A percentile compares a stretch with the other conserved stretches of the same genome.
Evolutionary conservation across 2,329 filamentous ascomycete species (phyloP).

Genomic region (Claviceps capensis): DNA sequence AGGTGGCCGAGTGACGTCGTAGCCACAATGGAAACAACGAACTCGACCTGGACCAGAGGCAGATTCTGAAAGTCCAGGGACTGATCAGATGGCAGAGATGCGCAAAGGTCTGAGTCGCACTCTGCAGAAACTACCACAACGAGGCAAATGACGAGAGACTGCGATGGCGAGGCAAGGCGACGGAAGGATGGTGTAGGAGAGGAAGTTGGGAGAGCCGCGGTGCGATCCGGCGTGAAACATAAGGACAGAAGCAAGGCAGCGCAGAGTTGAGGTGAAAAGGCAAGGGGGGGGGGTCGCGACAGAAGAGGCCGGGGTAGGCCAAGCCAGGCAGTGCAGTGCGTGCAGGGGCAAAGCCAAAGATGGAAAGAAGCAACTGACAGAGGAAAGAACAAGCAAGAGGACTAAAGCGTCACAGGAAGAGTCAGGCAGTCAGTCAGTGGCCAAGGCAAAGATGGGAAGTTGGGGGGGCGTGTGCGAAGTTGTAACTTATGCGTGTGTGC

Average conservation of each 20-base stretch:
- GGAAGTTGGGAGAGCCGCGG: slow-evolving; percentile 7
- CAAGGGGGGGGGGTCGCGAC: neutral
- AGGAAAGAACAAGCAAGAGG: slow-evolving; percentile 9
- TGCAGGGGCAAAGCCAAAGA: slow-evolving; percentile 3
- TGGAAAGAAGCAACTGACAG: slow-evolving; percentile 11
- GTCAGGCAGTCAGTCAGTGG: neutral
- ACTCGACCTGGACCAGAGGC: neutral
- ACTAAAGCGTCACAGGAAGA: slow-evolving; percentile 3
- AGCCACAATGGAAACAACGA: neutral
- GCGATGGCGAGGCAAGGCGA: neutral
- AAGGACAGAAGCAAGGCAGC: slow-evolving; percentile 4
- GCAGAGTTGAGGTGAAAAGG: neutral
- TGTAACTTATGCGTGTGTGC: neutral
- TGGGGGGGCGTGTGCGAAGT: neutral
- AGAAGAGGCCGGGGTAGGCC: neutral
- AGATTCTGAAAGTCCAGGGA: neutral
- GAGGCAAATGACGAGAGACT: neutral
- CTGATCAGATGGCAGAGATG: neutral
- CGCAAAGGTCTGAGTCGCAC: neutral
- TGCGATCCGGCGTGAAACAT: slow-evolving; percentile 3
- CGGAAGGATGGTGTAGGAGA: slow-evolving; percentile 8
- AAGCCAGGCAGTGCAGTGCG: slow-evolving; percentile 4
- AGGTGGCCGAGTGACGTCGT: slow-evolving; percentile 1
- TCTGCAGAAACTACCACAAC: neutral
- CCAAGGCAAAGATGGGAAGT: neutral